phyloP scores from a whole-genome alignment of 805 yeast species.

The Priceomyces fermenticarens region DNA sequence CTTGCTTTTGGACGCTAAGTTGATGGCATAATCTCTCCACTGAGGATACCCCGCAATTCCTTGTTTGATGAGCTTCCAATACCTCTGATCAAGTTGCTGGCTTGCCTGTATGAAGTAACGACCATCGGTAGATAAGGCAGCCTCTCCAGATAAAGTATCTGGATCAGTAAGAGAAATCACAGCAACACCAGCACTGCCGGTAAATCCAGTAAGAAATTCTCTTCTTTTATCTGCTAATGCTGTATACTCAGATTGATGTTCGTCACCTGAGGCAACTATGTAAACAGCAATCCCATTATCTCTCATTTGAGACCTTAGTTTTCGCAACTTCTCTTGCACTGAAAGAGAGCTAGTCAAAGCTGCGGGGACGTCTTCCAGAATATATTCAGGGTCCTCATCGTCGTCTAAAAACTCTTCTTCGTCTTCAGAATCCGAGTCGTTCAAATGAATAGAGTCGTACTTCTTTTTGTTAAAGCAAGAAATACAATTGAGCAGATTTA shows the following conservation, averaged over 20 bases:
- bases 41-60: constrained; percentile 67
- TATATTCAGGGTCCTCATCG: background rate
- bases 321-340: constrained; percentile 57
- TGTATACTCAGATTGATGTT: constrained; percentile 90
- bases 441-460: background rate
- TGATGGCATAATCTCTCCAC: constrained; percentile 74
- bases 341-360: constrained; percentile 19
- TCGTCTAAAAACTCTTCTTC: background rate
- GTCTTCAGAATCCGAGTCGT: background rate
- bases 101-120: constrained; percentile 91
- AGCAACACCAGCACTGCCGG: constrained; percentile 93
- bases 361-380: background rate
- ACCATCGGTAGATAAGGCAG: constrained; percentile 90
- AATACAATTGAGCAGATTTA: background rate
- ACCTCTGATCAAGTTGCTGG: constrained; percentile 67
- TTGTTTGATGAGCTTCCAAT: constrained; percentile 78
- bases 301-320: constrained; percentile 64
- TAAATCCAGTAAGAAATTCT: constrained; percentile 79
- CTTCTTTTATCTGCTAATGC: constrained; percentile 79
- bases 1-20: constrained; percentile 53
- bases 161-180: constrained; percentile 58
- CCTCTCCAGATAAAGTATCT: constrained; percentile 53
- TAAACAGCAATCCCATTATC: constrained; percentile 66
- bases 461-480: constrained; percentile 1
- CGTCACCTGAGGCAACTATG: constrained; percentile 83